phyloP scores from a whole-genome alignment of 2,329 filamentous ascomycete species.

The Calonectria pteridis region DNA sequence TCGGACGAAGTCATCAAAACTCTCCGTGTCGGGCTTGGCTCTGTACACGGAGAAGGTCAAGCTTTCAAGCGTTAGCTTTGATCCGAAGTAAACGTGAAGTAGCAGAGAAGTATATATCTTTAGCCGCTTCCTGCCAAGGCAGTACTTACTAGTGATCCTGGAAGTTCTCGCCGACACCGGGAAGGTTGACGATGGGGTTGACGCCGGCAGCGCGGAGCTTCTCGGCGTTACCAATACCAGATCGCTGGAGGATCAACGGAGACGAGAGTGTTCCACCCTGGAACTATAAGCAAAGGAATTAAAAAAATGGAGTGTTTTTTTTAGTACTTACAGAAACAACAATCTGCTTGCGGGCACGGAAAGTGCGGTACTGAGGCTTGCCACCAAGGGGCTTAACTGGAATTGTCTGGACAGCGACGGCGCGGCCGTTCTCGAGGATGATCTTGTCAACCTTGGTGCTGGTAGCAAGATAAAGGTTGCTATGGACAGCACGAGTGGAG shows the following conservation, averaged over 20 bases:
- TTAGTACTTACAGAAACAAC: slow-evolving; percentile 69
- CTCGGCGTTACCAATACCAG: slow-evolving; percentile 78
- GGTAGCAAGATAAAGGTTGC: slow-evolving; percentile 78
- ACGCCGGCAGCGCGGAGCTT: slow-evolving; percentile 78
- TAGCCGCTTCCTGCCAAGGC: too few relatives aligned
- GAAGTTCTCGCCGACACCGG: slow-evolving; percentile 81
- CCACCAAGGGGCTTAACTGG: slow-evolving; percentile 75
- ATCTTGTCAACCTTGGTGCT: slow-evolving; percentile 86
- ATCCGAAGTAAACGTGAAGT: too few relatives aligned
- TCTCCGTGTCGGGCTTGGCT: slow-evolving; percentile 81
- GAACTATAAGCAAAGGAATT: not conserved
- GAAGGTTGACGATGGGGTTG: slow-evolving; percentile 77
- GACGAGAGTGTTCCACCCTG: slow-evolving; percentile 77
- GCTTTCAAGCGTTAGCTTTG: slow-evolving; percentile 46
- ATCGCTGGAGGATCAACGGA: slow-evolving; percentile 80
- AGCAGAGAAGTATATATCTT: not conserved
- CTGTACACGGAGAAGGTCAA: slow-evolving; percentile 78
- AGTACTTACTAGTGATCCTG: slow-evolving; percentile 73
- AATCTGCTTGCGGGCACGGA: slow-evolving; percentile 79
- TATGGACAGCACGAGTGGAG: slow-evolving; percentile 76
- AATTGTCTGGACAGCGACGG: slow-evolving; percentile 79
- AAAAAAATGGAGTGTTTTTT: too few relatives aligned
- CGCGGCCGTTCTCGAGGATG: slow-evolving; percentile 78
- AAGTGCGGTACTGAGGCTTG: slow-evolving; percentile 65
- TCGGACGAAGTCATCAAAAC: slow-evolving; percentile 83